Percentiles rank a stretch among this genome's conserved stretches.
phyloP scores from a whole-genome alignment of 306 rosid species.

The Cyclanthera cordifolia region DNA sequence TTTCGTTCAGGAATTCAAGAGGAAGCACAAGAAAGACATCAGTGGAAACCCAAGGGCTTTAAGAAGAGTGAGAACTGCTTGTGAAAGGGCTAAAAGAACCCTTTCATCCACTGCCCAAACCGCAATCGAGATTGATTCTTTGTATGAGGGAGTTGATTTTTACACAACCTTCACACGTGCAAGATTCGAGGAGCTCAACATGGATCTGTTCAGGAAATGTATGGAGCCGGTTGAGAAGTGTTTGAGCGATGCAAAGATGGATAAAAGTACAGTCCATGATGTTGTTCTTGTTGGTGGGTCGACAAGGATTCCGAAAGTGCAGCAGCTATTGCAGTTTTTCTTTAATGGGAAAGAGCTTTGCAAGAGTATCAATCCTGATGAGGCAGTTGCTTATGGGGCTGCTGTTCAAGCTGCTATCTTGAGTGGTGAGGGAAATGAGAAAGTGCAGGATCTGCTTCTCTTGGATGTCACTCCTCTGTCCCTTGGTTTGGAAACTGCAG shows the following conservation, averaged over 20 bases:
- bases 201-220: slow-evolving; percentile 64
- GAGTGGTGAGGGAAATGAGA: slow-evolving; percentile 69
- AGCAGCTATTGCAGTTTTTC: slow-evolving; percentile 62
- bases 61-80: slow-evolving; percentile 53
- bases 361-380: slow-evolving; percentile 65
- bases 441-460: slow-evolving; percentile 59
- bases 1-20: slow-evolving; percentile 68
- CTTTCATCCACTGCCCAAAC: slow-evolving; percentile 71
- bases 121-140: slow-evolving; percentile 62
- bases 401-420: slow-evolving; percentile 67
- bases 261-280: slow-evolving; percentile 56
- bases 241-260: slow-evolving; percentile 67
- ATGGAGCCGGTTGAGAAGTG: slow-evolving; percentile 80
- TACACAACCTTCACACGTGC: slow-evolving; percentile 59
- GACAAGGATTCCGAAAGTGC: slow-evolving; percentile 67
- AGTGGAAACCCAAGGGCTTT: slow-evolving; percentile 61
- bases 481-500: slow-evolving; percentile 55
- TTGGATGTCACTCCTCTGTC: slow-evolving; percentile 66
- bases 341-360: slow-evolving; percentile 69
- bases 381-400: slow-evolving; percentile 73
- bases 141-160: slow-evolving; percentile 63
- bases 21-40: slow-evolving; percentile 63
- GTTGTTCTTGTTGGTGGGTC: slow-evolving; percentile 81
- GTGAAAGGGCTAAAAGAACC: slow-evolving; percentile 77
- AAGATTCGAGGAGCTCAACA: slow-evolving; percentile 67